Base-by-base conservation (phyloP, 306 rosid genomes). In the Quercus robur region DNA sequence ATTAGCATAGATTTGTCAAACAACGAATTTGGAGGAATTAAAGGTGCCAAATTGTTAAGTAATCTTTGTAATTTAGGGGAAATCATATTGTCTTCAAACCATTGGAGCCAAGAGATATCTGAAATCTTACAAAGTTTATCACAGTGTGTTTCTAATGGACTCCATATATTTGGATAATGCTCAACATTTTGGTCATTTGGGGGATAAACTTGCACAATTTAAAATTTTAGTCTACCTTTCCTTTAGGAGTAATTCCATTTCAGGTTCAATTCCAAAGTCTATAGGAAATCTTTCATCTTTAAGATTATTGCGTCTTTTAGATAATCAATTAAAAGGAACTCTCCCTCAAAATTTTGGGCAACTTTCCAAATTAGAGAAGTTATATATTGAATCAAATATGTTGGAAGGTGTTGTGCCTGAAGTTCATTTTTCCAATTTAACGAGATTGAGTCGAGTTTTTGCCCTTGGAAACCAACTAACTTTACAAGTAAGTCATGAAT, bases 351-450 rank as follows among this genome's bases (percentile, higher is more conserved):
- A n/a, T 28, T 7, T 84, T 56, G 26, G 79, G 67, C 6, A 18
- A 28, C 84, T 80, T 30, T 46, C 54, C 20, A 58, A 58, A n/a
- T 26, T 58, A 7, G 64, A 80, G 49, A 6, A 26, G 73, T 4
- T 0, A 31, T 3, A 26, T 1, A 10, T 80, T 58, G 56, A 1
- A 28, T 12, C 1, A 3, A 82, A 87, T 74, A 14, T 18, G 25
- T 56, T 84, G 21, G 3, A 74, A 33, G 88, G 86, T 70, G 30
- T 14, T n/a, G 72, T 31, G 35, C 4, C 6, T 31, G 6, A 31
- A 31, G 35, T 31, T 31, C 6, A 31, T 31, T 31, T 31, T 31
- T 31, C 35, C 35, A 31, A 31, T 31, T 31, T 31, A 31, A 31
- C 1, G 1, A 31, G 35, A 31, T 4, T 31, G 6, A 31, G 35